phyloP scores from a whole-genome alignment of 768 basidiomycete species.

The Naganishia onofrii region DNA sequence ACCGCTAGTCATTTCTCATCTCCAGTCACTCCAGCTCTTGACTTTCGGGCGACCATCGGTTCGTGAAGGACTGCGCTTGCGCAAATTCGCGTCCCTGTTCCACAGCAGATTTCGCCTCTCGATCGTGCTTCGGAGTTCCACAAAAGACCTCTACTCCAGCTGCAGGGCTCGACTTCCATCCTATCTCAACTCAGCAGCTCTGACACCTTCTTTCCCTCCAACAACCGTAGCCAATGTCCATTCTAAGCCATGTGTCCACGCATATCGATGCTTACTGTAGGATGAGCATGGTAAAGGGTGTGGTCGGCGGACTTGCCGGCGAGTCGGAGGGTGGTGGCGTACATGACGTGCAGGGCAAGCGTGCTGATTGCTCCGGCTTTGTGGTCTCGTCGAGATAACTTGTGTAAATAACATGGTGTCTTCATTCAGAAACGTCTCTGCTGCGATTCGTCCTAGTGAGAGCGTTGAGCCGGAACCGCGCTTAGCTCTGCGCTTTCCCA shows the following conservation, averaged over 20 bases:
- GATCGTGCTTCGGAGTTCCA: too few relatives aligned
- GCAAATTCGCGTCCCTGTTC: too few relatives aligned
- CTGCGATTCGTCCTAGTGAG: conserved; percentile 6
- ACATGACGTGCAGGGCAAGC: conserved; percentile 8
- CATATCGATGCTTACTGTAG: conserved; percentile 41
- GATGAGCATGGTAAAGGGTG: conserved; percentile 70
- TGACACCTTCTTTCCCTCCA: not conserved
- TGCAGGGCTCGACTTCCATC: too few relatives aligned
- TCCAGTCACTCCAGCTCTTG: too few relatives aligned
- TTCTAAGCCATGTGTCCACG: not conserved
- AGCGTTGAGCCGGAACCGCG: not conserved
- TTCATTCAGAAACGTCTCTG: not conserved
- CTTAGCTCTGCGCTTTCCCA: not conserved
- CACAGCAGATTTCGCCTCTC: too few relatives aligned
- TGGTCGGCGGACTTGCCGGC: conserved; percentile 78
- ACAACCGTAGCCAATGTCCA: not conserved
- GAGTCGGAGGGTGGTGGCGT: conserved; percentile 11
- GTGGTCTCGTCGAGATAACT: too few relatives aligned
- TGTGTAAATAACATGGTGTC: not conserved
- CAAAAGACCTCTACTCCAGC: too few relatives aligned
- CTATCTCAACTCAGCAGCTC: too few relatives aligned
- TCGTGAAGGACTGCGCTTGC: too few relatives aligned
- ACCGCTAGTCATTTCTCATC: too few relatives aligned
- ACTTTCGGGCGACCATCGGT: too few relatives aligned
- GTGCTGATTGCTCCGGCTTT: not conserved